Conservation (phyloP, 306 rosid genomes). For the Delonix regia region DNA sequence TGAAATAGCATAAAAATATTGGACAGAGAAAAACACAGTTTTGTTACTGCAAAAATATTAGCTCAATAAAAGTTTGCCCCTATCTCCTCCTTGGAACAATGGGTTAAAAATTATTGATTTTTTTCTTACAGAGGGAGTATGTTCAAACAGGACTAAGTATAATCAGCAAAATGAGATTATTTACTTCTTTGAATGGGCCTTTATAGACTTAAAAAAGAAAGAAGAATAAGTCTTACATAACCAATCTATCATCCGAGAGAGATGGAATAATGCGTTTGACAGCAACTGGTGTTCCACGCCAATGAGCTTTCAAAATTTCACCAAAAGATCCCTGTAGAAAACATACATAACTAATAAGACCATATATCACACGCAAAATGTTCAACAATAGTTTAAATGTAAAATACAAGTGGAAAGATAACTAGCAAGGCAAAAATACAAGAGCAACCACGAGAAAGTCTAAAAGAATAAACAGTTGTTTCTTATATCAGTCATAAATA, state of each 20-base stretch:
- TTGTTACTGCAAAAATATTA: constrained; percentile 7
- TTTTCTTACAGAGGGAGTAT: not conserved
- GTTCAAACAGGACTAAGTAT: constrained; percentile 21
- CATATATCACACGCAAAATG: constrained; percentile 17
- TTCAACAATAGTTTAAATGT: constrained; percentile 18
- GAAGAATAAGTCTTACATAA: constrained; percentile 60
- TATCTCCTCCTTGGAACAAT: not conserved
- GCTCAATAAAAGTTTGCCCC: constrained; percentile 19
- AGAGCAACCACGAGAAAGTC: not conserved
- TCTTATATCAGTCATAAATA: constrained; percentile 9
- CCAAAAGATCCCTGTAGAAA: constrained; percentile 85
- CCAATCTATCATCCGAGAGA: constrained; percentile 89
- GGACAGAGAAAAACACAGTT: constrained; percentile 20
- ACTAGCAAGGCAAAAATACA: not conserved
- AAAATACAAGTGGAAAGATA: constrained; percentile 15
- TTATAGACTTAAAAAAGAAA: constrained; percentile 25
- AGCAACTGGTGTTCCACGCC: constrained; percentile 98
- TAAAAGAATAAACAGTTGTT: not conserved
- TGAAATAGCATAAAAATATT: constrained; percentile 6
- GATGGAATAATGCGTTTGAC: constrained; percentile 91
- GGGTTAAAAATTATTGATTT: constrained; percentile 6
- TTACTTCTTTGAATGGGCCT: constrained; percentile 6
- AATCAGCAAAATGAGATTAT: not conserved
- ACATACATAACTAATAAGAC: constrained; percentile 28
- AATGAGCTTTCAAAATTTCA: constrained; percentile 81